Base-by-base conservation (phyloP, 1,284 basidiomycete genomes). In the Leccinum subrobustum region DNA sequence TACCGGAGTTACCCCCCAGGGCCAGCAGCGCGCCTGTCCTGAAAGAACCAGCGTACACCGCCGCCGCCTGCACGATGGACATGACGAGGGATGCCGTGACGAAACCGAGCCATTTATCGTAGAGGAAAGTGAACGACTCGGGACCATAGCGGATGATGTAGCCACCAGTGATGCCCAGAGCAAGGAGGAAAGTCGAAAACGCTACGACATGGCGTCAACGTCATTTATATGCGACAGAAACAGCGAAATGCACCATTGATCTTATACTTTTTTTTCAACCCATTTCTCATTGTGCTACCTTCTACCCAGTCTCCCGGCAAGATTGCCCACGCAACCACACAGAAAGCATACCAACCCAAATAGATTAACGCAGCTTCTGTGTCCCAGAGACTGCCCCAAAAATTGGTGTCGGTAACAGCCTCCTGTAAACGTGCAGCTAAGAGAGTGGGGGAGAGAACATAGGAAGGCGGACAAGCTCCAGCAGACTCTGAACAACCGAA, bases 51-150 rank as follows among this genome's bases (percentile, higher is more conserved):
- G 79, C 78, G 70, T 98, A 97, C 64, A 89, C 89, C 56, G 82
- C 88, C 47, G 87, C 64, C 0, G 85, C 92, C 75, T 96, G 95
- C 25, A 84, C 68, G 39, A 91, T 66, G 2, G 93, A 83, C 88
- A 95, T 96, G 68, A 88, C 68, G 33, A 97, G 70, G 2, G 94
- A 84, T 0, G 95, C 94, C 3, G 95, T 95, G 57, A 92, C 75
- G 59, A 99, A 86, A 51, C 95, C 95, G 47, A 95, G 78, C 89
- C 92, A 99, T 78, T 95, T 92, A 65, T 97, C 87, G 77, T 96
- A 94, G 63, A 97, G 74, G 77, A 95, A 92, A 1, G 95, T 93
- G 77, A 98, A 93, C 0, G 88, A 82, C 61, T 86, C 78, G 37
- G 91, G 86, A 0, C 96, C 96, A 64, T 83, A 85, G 59, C 87